Base-by-base conservation (phyloP, 805 yeast species). In the Cyberlindnera veronae region DNA sequence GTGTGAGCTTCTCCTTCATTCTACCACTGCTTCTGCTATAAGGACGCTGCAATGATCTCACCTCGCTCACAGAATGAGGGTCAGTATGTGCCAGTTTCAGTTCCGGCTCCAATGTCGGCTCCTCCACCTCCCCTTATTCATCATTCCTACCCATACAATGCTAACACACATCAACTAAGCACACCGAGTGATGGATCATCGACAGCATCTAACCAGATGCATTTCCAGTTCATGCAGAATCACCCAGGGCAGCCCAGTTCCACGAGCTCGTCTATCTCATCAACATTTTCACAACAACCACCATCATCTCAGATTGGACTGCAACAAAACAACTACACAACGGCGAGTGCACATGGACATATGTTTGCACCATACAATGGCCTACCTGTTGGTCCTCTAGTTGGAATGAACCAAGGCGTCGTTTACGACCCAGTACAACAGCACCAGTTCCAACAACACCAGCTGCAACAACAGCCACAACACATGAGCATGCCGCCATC, bases 21-120 rank as follows among this genome's bases (percentile, higher is more conserved):
- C n/a, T n/a, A n/a, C n/a, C n/a, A n/a, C n/a, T n/a, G n/a, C n/a
- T n/a, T n/a, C n/a, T n/a, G n/a, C n/a, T 12, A 28, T 6, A 15
- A 11, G 15, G 14, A 27, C n/a, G 29, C 15, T n/a, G 14, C 7
- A 10, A 38, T 38, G 41, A 38, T 38, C 2, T 38, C 41, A 18
- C 41, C 41, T 11, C 41, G 41, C 26, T 38, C 41, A 10, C 41
- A 38, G 28, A 38, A 37, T 21, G 41, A 38, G 30, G 12, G 17
- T 6, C 41, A 38, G 39, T 36, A 36, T 20, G 39, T 24, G 4
- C 30, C 39, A n/a, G 21, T 15, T 27, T 17, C 33, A 13, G 22
- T 23, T 28, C 16, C 30, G 30, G 17, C 23, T 23, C 21, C 33
- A 30, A 18, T 19, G 34, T n/a, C 12, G n/a, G n/a, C n/a, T n/a